A percentile compares a stretch with the other conserved stretches of the same genome.
phyloP scores from a whole-genome alignment of 257 asterid species.

The Ocimum tenuiflorum region DNA sequence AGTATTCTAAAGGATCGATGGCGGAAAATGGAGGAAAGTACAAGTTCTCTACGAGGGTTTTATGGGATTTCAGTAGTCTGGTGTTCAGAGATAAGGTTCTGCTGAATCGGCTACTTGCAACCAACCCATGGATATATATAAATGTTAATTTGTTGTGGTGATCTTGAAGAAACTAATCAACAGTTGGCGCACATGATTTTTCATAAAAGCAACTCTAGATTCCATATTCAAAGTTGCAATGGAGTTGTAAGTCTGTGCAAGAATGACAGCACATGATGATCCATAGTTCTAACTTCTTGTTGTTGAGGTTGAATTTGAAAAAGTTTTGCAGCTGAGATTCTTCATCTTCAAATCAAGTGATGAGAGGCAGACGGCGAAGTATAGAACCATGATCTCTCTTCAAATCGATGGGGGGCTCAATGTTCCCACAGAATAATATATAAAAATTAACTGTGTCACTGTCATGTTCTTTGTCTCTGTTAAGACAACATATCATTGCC shows the following conservation, averaged over 20 bases:
- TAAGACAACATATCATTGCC: neutral
- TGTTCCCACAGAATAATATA: neutral
- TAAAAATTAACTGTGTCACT: neutral
- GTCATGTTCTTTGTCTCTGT: neutral
- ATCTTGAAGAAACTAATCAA: too few species aligned
- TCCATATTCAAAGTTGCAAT: conserved; percentile 45
- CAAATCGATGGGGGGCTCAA: neutral
- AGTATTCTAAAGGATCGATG: conserved; percentile 45
- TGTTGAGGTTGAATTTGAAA: too few species aligned
- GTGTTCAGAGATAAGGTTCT: conserved; percentile 44
- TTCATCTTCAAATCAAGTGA: too few species aligned
- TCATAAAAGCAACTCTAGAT: conserved; percentile 48
- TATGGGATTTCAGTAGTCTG: conserved; percentile 48
- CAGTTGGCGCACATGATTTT: conserved; percentile 28
- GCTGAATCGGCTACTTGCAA: conserved; percentile 27
- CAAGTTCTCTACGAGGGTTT: conserved; percentile 52
- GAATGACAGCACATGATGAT: too few species aligned
- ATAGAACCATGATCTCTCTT: too few species aligned
- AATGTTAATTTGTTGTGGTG: too few species aligned
- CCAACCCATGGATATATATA: conserved; percentile 35
- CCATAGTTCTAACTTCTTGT: too few species aligned
- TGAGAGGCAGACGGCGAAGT: too few species aligned
- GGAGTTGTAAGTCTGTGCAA: too few species aligned
- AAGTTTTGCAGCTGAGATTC: too few species aligned
- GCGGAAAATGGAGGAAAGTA: conserved; percentile 64